Evolutionary conservation across 345 rosid species (phyloP).

Genomic region (Bruguiera sexangula): DNA sequence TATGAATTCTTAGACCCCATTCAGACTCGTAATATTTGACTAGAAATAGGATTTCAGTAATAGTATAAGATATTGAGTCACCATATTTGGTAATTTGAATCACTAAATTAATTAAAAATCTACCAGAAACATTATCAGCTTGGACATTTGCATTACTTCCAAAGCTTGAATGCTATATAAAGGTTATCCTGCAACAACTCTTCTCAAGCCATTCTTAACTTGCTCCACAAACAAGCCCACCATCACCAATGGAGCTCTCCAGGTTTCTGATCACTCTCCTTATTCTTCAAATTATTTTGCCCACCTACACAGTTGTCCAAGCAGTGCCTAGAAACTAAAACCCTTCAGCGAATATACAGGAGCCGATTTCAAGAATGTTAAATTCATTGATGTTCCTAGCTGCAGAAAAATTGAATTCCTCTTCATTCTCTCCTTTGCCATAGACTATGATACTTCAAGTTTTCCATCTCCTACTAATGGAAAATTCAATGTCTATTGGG

Average conservation of each 20-base stretch:
- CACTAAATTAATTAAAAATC: neutral
- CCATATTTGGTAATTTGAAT: too few relatives aligned
- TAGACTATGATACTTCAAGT: conserved; percentile 7
- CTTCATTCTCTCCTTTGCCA: conserved; percentile 1
- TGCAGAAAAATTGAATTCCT: neutral
- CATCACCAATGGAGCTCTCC: neutral
- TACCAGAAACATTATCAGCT: neutral
- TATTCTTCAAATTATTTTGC: neutral
- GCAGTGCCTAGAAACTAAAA: neutral
- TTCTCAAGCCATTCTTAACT: neutral
- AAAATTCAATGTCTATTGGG: neutral
- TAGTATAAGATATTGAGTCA: too few relatives aligned
- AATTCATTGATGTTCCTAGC: neutral
- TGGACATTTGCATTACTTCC: neutral
- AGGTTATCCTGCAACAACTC: neutral
- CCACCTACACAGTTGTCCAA: neutral
- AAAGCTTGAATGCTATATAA: neutral
- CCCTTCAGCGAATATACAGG: neutral
- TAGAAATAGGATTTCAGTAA: too few relatives aligned
- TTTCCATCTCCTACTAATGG: conserved; percentile 35
- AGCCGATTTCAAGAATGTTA: neutral
- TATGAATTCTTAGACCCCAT: too few relatives aligned
- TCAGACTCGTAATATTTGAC: too few relatives aligned
- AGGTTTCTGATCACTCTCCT: neutral
- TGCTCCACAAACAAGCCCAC: neutral